A percentile compares a stretch with the other conserved stretches of the same genome.
phyloP scores from a whole-genome alignment of 2,329 filamentous ascomycete genomes.

The Penicillium sp. region DNA sequence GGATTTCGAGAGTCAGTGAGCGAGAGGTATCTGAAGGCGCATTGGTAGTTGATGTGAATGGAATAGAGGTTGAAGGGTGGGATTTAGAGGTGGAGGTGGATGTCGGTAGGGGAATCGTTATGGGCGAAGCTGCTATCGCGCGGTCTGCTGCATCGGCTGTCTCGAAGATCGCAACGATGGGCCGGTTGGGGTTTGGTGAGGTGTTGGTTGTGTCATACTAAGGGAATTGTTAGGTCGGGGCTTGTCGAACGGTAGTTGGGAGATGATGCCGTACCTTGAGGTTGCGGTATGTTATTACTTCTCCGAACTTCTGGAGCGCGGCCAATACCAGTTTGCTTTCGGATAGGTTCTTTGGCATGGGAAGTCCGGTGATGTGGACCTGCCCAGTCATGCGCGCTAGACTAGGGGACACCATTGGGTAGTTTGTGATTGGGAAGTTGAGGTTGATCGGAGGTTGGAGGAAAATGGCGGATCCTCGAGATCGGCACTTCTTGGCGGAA shows the following conservation, averaged over 20 bases:
- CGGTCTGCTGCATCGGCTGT: constrained; percentile 32
- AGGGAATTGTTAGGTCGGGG: background rate
- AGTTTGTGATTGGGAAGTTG: background rate
- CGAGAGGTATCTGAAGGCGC: background rate
- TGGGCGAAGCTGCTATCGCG: constrained; percentile 34
- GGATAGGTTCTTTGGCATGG: constrained; percentile 27
- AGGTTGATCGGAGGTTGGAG: constrained; percentile 4
- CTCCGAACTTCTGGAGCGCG: constrained; percentile 42
- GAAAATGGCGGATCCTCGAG: constrained; percentile 11
- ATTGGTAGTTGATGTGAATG: background rate
- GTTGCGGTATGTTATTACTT: constrained; percentile 40
- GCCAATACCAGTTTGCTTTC: constrained; percentile 37
- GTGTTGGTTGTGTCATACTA: constrained; percentile 34
- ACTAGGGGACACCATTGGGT: constrained; percentile 12
- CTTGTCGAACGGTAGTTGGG: background rate
- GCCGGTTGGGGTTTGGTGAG: constrained; percentile 16
- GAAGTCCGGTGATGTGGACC: constrained; percentile 32
- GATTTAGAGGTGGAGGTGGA: background rate
- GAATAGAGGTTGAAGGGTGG: background rate
- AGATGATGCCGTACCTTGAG: constrained; percentile 27
- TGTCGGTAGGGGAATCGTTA: constrained; percentile 22
- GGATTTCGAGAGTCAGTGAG: constrained; percentile 28
- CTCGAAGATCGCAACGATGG: constrained; percentile 38
- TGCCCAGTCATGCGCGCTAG: constrained; percentile 17
- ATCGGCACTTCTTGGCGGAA: constrained; percentile 13